A percentile compares a stretch with the other conserved stretches of the same genome.
These are phyloP conservation scores for Aspergillus incahuasiensis DNA, from an alignment of 495 filamentous ascomycete species.

Conservation along the genomic window DNA sequence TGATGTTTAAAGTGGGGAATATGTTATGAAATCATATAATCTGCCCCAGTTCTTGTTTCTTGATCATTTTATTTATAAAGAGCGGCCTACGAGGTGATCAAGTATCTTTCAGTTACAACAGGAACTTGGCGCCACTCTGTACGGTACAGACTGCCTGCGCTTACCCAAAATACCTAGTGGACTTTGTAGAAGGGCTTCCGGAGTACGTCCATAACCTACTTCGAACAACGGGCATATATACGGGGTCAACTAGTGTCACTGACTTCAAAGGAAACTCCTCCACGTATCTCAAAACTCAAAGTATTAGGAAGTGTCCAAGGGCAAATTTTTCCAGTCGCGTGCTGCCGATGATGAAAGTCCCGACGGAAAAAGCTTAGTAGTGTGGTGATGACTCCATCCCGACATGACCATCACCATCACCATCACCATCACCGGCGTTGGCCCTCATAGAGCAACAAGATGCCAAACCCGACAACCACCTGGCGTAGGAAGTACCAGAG, in stretches of 20 bases:
- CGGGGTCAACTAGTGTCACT: not conserved
- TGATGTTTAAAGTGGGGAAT: not conserved
- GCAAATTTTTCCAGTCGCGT: constrained; percentile 14
- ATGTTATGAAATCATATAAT: not conserved
- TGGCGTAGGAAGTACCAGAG: too few species aligned
- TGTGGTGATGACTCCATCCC: constrained; percentile 11
- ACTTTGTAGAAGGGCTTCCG: not conserved
- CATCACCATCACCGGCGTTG: not conserved
- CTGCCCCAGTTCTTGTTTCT: not conserved
- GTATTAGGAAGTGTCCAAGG: not conserved
- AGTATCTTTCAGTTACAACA: not conserved
- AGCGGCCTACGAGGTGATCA: not conserved
- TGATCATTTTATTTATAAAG: not conserved
- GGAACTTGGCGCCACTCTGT: not conserved
- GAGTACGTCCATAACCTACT: not conserved
- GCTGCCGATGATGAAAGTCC: constrained; percentile 7
- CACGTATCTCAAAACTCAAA: not conserved
- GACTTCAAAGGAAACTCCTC: not conserved
- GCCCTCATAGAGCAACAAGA: not conserved
- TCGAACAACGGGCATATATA: not conserved
- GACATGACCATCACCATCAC: too few species aligned
- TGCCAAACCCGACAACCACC: too few species aligned
- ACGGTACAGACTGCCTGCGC: too few species aligned
- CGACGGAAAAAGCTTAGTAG: constrained; percentile 6
- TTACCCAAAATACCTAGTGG: too few species aligned